phyloP scores from a whole-genome alignment of 2,329 filamentous ascomycete species.

The Pseudogymnoascus sp. region DNA sequence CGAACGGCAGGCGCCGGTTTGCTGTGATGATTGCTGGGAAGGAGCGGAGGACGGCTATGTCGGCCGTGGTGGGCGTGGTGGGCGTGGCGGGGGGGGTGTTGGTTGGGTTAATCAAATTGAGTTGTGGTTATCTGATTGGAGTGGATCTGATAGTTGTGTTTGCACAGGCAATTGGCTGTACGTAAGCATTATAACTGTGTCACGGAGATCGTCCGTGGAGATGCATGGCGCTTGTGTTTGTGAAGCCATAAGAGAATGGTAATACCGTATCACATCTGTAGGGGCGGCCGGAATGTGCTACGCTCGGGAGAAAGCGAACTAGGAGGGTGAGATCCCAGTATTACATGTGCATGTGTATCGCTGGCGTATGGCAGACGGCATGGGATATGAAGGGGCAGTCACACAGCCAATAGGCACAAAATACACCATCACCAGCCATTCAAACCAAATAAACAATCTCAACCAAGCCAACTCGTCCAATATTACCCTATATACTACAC shows the following conservation, averaged over 20 bases:
- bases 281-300: background rate
- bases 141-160: background rate
- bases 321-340: background rate
- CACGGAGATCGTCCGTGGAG: background rate
- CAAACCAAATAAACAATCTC: background rate
- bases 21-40: background rate
- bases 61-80: background rate
- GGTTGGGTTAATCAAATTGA: background rate
- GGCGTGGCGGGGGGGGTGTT: background rate
- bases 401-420: background rate
- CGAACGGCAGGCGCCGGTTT: background rate
- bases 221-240: background rate
- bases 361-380: background rate
- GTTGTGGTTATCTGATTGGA: background rate
- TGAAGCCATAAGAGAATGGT: background rate
- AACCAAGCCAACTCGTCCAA: conserved; percentile 40
- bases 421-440: background rate
- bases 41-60: background rate
- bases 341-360: background rate
- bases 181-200: background rate
- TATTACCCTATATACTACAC: conserved; percentile 32
- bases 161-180: background rate
- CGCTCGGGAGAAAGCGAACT: background rate
- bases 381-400: background rate
- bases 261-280: background rate